phyloP scores from a whole-genome alignment of 305 asterid genomes.

The Nicotiana rustica region DNA sequence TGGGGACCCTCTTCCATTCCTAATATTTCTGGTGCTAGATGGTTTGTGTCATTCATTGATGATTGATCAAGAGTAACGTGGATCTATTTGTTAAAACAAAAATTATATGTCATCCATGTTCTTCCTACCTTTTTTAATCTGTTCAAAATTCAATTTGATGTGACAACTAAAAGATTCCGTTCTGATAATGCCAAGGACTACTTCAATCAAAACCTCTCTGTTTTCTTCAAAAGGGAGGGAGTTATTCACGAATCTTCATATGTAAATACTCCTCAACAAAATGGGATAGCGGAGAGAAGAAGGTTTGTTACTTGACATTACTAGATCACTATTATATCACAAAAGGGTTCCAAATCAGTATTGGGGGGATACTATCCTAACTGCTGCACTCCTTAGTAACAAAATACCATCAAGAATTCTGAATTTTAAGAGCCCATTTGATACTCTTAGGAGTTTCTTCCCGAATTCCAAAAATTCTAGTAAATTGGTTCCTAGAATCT shows the following conservation, averaged over 20 bases:
- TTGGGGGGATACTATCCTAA: conserved; percentile 30
- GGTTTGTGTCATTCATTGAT: conserved; percentile 29
- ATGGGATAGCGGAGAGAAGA: neutral
- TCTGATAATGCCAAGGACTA: conserved; percentile 13
- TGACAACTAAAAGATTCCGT: neutral
- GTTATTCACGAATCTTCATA: too few relatives aligned
- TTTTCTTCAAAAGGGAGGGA: too few relatives aligned
- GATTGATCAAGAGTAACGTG: conserved; percentile 20
- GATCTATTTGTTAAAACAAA: conserved; percentile 12
- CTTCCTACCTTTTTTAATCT: neutral
- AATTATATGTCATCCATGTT: neutral
- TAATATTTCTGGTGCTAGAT: neutral
- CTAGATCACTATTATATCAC: neutral
- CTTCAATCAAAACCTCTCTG: neutral
- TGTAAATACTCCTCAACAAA: too few relatives aligned
- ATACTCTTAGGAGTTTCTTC: neutral
- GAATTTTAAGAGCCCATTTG: neutral
- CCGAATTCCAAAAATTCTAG: neutral
- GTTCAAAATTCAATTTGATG: conserved; percentile 4
- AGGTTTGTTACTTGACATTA: neutral
- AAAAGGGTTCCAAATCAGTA: neutral
- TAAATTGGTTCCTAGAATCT: too few relatives aligned
- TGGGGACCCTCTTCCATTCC: neutral
- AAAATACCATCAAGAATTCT: neutral
- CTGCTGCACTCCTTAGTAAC: conserved; percentile 3